Percentiles rank a stretch among this genome's conserved stretches.
Evolutionary conservation across 768 basidiomycete genomes (phyloP).

Genomic region (Neoboletus magnificus): DNA sequence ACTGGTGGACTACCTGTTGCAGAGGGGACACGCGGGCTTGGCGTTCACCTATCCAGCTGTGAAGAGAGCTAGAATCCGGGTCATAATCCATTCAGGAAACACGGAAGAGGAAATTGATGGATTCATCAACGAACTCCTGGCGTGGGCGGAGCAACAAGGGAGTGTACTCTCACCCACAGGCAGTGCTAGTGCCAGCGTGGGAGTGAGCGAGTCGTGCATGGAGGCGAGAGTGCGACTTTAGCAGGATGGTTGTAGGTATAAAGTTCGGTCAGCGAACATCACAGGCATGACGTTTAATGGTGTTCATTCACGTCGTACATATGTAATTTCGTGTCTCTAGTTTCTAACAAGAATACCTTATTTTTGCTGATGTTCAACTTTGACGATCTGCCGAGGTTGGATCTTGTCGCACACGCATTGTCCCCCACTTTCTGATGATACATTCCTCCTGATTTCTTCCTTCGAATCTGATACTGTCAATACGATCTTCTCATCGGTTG

Average conservation of each 20-base stretch:
- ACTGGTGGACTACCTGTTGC: conserved; percentile 12
- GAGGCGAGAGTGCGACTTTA: conserved; percentile 17
- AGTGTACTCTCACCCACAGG: neutral
- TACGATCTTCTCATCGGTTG: no score
- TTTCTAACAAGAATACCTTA: neutral
- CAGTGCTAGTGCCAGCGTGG: neutral
- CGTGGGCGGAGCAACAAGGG: conserved; percentile 9
- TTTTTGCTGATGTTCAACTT: neutral
- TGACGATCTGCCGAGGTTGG: neutral
- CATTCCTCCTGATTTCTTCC: no score
- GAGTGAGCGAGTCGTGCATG: neutral
- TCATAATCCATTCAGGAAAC: conserved; percentile 17
- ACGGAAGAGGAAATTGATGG: conserved; percentile 17
- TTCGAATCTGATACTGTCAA: no score
- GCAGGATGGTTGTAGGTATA: neutral
- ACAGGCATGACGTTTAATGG: neutral
- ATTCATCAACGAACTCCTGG: conserved; percentile 3
- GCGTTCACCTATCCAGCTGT: conserved; percentile 15
- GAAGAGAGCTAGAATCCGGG: conserved; percentile 13
- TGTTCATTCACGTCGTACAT: neutral
- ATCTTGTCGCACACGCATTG: neutral
- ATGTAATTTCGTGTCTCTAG: neutral
- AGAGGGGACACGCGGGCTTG: conserved; percentile 12
- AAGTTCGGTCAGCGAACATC: neutral
- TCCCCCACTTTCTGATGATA: neutral